phyloP scores from a whole-genome alignment of 345 rosid species.

The Clausena lansium region DNA sequence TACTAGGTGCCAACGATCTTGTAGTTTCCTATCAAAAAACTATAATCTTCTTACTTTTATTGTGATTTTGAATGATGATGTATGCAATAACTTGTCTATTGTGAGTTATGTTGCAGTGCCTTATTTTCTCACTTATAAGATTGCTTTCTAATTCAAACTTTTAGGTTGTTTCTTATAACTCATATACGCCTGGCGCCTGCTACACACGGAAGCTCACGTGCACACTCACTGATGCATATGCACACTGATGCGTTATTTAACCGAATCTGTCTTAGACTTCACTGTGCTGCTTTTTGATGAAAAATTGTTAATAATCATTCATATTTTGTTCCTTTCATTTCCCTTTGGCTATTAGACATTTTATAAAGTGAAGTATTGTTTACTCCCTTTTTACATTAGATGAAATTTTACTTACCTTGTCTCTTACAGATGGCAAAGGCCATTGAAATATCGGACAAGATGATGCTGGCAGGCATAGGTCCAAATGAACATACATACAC shows the following conservation, averaged over 20 bases:
- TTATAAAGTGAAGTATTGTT: not conserved
- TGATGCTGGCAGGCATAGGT: constrained; percentile 70
- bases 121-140: not conserved
- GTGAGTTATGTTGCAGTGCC: not conserved
- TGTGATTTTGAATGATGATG: not conserved
- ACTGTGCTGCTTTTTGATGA: not conserved
- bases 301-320: not conserved
- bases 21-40: too few species aligned
- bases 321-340: constrained; percentile 1
- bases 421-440: constrained; percentile 82
- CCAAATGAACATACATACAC: constrained; percentile 93
- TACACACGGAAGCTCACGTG: too few species aligned
- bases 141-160: not conserved
- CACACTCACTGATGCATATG: not conserved
- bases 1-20: not conserved
- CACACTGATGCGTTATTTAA: not conserved
- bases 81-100: not conserved
- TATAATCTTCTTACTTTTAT: not conserved
- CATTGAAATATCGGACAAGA: constrained; percentile 81
- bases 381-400: not conserved
- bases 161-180: not conserved
- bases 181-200: not conserved
- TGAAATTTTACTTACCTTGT: not conserved
- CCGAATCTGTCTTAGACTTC: not conserved
- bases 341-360: not conserved